Evolutionary conservation across 495 filamentous ascomycete genomes (phyloP).

Genomic region (Margaritispora aquatica): DNA sequence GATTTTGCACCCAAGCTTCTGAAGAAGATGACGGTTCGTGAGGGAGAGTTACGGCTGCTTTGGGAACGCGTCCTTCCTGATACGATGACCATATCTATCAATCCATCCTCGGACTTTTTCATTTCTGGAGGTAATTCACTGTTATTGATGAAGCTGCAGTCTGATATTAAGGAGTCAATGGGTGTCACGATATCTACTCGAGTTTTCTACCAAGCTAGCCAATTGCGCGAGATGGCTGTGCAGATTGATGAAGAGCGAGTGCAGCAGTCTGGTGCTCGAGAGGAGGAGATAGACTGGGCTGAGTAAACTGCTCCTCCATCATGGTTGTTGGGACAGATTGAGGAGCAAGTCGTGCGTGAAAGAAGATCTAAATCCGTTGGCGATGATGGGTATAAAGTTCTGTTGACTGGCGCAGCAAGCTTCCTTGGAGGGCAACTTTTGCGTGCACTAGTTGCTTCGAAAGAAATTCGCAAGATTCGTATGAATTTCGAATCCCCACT

Average conservation of each 20-base stretch:
- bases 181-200: neutral
- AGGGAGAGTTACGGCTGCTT: neutral
- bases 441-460: neutral
- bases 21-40: no score
- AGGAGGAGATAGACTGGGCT: constrained; percentile 8
- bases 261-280: neutral
- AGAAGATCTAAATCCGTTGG: no score
- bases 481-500: no score
- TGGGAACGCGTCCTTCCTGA: neutral
- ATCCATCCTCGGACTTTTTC: constrained; percentile 30
- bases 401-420: constrained; percentile 32
- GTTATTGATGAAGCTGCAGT: constrained; percentile 26
- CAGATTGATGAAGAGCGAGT: neutral
- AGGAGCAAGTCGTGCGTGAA: no score
- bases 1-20: neutral
- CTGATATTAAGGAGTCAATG: constrained; percentile 3
- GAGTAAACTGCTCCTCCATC: neutral
- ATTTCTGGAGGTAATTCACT: constrained; percentile 33
- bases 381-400: neutral
- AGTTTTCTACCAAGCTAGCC: constrained; percentile 7
- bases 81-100: neutral
- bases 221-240: neutral
- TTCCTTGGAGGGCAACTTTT: constrained; percentile 24
- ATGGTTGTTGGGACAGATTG: no score
- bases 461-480: neutral